phyloP scores from a whole-genome alignment of 305 asterid genomes.

The Fraxinus nigra region DNA sequence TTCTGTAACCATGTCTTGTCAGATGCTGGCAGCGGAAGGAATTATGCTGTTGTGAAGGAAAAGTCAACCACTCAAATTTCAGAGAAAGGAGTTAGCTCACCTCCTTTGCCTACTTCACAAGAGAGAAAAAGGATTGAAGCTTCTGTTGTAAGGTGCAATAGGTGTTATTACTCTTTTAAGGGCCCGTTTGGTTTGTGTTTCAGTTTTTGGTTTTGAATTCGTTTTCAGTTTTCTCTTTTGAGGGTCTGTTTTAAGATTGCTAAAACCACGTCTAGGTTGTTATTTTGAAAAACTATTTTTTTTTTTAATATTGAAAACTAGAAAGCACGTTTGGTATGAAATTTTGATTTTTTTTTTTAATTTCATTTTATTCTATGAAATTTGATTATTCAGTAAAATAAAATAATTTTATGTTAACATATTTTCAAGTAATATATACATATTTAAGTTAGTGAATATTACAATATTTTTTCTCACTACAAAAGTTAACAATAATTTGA shows the following conservation, averaged over 20 bases:
- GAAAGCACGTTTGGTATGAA: not conserved
- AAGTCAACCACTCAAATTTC: slow-evolving; percentile 35
- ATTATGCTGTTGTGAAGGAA: slow-evolving; percentile 48
- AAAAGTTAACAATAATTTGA: not conserved
- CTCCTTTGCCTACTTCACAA: slow-evolving; percentile 37
- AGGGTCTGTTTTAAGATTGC: not conserved
- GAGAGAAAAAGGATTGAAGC: slow-evolving; percentile 51
- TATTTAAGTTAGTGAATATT: too few species aligned
- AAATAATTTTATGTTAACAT: too few species aligned
- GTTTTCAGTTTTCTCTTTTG: too few species aligned
- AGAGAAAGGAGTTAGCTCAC: slow-evolving; percentile 47
- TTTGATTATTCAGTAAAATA: not conserved
- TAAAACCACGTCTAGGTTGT: not conserved
- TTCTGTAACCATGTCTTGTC: slow-evolving; percentile 25
- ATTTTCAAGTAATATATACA: not conserved
- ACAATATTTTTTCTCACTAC: not conserved
- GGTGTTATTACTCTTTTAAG: slow-evolving; percentile 1
- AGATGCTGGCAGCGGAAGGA: slow-evolving; percentile 70
- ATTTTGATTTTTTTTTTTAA: too few species aligned
- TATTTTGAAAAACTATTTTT: not conserved
- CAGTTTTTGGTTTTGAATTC: too few species aligned
- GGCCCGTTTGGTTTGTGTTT: not conserved
- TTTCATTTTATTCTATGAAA: not conserved
- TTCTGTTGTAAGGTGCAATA: slow-evolving; percentile 50
- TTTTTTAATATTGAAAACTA: not conserved